Base-by-base conservation (phyloP, 2,329 filamentous ascomycete species). In the Calonectria pteridis region DNA sequence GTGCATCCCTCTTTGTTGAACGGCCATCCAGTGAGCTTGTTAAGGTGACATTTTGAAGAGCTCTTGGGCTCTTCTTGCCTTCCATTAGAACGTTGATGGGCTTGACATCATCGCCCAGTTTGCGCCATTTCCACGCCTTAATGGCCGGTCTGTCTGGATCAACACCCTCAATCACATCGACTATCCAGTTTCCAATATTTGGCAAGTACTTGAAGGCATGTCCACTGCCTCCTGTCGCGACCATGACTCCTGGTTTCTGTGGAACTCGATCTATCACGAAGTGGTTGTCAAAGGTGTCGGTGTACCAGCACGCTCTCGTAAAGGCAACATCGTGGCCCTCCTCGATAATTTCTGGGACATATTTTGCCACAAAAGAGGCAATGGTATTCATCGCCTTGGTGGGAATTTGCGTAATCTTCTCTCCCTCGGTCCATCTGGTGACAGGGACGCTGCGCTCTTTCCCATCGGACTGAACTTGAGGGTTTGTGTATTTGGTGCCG, bases 171-270 rank as follows among this genome's bases (percentile, higher is more conserved):
- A 78, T 33, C 4, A 77, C 86, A 74, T 91, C 87, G 0, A 89
- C 85, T 16, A 92, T 87, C 73, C 85, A 86, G 43, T 88, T 87
- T 1, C 91, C 90, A 75, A 93, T 86, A 4, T 89, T 88, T 0
- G 91, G 91, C 63, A 92, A 78, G 73, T 91, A 92, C 77, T 92
- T 93, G 81, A 92, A 93, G 0, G 86, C 91, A 80, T 93, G 91
- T 0, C 91, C 91, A 43, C 87, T 89, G 0, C 91, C 92, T 0
- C 90, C 91, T 0, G 91, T 92, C 3, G 90, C 90, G 0, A 93
- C 85, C 78, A 92, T 89, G 0, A 93, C 78, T 0, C 88, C 86
- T n/a, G 91, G 87, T 86, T 91, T 81, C 87, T 92, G 16, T 88
- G 86, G 71, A 84, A 86, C 35, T 69, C 79, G 69, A 50, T 84